phyloP scores from a whole-genome alignment of 148 eudicot genomes.

The Polygonum maritimum region DNA sequence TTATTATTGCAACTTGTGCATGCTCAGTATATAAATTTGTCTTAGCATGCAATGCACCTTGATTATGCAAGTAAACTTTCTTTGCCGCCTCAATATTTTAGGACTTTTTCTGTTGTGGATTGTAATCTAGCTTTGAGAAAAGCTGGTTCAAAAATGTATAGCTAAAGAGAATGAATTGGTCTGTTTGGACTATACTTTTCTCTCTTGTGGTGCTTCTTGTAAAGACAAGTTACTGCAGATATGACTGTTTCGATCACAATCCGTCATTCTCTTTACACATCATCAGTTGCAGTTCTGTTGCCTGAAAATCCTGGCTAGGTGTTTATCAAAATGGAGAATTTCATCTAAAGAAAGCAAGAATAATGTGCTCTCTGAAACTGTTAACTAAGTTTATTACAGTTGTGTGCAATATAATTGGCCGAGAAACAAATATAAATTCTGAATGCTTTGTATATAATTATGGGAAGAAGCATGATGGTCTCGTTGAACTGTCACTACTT shows the following conservation, averaged over 20 bases:
- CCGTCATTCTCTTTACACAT: neutral
- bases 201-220: neutral
- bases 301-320: neutral
- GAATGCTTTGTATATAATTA: neutral
- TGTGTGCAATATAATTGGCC: neutral
- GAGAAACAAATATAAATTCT: neutral
- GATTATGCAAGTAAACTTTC: neutral
- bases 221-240: neutral
- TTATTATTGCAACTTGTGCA: neutral
- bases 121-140: neutral
- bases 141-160: neutral
- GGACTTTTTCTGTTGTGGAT: neutral
- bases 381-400: neutral
- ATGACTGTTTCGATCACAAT: neutral
- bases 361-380: neutral
- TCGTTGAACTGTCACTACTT: neutral
- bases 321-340: neutral
- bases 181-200: neutral
- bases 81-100: neutral
- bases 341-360: neutral
- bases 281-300: neutral
- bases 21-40: neutral
- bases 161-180: neutral
- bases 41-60: neutral
- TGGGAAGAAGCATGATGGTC: neutral